These are phyloP conservation scores for Dryadomyces quercus-mongolicae DNA, from an alignment of 2,329 filamentous ascomycete genomes.

Conservation along the genomic window DNA sequence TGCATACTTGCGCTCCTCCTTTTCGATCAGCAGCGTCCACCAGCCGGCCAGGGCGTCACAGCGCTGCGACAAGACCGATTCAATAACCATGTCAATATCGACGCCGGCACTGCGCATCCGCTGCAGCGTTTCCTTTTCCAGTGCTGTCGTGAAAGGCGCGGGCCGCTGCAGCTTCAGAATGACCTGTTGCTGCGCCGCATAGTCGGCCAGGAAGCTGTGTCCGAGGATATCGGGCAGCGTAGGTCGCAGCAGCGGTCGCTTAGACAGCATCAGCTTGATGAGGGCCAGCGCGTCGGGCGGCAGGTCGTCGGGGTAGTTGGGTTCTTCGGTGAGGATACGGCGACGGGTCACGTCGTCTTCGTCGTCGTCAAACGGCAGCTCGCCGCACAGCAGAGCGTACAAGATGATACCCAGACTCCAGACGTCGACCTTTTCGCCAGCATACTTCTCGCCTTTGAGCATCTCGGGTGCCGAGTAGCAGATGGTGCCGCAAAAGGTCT, in stretches of 20 bases:
- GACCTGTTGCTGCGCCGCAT: slow-evolving; percentile 77
- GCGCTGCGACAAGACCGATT: slow-evolving; percentile 80
- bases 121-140: slow-evolving; percentile 86
- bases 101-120: slow-evolving; percentile 90
- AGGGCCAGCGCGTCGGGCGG: slow-evolving; percentile 66
- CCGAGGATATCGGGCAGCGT: slow-evolving; percentile 73
- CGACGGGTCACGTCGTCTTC: slow-evolving; percentile 78
- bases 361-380: slow-evolving; percentile 92
- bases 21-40: slow-evolving; percentile 92
- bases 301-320: slow-evolving; percentile 71
- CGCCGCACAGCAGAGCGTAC: slow-evolving; percentile 70
- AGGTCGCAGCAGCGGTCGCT: slow-evolving; percentile 75
- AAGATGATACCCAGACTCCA: slow-evolving; percentile 84
- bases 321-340: slow-evolving; percentile 76
- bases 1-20: slow-evolving; percentile 78
- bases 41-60: slow-evolving; percentile 88
- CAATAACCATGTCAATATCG: slow-evolving; percentile 86
- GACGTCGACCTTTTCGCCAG: slow-evolving; percentile 93
- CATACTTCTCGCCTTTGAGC: slow-evolving; percentile 96
- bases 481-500: slow-evolving; percentile 95
- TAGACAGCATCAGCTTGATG: slow-evolving; percentile 72
- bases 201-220: slow-evolving; percentile 77
- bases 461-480: slow-evolving; percentile 98
- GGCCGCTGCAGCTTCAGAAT: slow-evolving; percentile 75
- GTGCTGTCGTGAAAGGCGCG: slow-evolving; percentile 67